Evolutionary conservation across 169 alveolate genomes (phyloP).

Genomic region (Cryptosporidium sp.): DNA sequence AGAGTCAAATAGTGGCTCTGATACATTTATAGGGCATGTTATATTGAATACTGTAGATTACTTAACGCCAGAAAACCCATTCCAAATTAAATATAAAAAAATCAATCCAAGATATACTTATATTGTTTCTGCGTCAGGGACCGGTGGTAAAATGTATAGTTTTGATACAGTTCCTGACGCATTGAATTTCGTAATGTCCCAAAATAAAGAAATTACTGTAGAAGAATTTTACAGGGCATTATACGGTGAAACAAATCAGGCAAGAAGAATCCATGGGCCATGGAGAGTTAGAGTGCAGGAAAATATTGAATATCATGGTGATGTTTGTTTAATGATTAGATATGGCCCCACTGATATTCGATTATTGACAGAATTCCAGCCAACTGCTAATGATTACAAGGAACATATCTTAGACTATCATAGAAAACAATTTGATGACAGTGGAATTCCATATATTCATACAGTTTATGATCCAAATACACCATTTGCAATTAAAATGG

Average conservation of each 20-base stretch:
- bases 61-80: constrained; percentile 73
- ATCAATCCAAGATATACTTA: constrained; percentile 57
- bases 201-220: constrained; percentile 57
- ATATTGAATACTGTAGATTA: constrained; percentile 67
- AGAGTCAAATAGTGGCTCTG: constrained; percentile 18
- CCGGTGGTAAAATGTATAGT: constrained; percentile 70
- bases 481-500: constrained; percentile 58
- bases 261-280: constrained; percentile 73
- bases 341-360: constrained; percentile 73
- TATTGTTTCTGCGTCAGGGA: constrained; percentile 64
- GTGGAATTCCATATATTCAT: constrained; percentile 75
- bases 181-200: constrained; percentile 36
- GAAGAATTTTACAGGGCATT: constrained; percentile 71
- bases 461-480: constrained; percentile 69
- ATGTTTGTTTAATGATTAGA: constrained; percentile 60
- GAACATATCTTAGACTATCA: constrained; percentile 71
- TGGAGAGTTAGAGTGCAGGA: constrained; percentile 76
- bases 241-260: constrained; percentile 70
- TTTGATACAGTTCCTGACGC: constrained; percentile 70
- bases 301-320: constrained; percentile 69
- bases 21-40: constrained; percentile 67
- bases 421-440: constrained; percentile 72
- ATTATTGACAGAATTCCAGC: constrained; percentile 70
- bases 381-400: constrained; percentile 69
- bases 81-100: constrained; percentile 63